Conservation (phyloP, 805 yeast genomes). For the Grigorovia jiainica region DNA sequence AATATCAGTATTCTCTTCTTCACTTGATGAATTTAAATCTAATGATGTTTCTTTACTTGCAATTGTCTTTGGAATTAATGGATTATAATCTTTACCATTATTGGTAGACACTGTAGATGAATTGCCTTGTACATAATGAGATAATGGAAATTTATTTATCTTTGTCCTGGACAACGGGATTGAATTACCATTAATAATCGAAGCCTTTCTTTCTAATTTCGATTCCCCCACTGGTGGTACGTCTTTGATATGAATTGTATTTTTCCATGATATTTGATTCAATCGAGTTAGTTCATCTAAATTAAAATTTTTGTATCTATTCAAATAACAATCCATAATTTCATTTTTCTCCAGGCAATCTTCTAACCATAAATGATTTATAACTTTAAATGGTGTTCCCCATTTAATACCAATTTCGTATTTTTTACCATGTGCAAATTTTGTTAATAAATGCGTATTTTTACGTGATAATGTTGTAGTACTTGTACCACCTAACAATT, state of each 20-base stretch:
- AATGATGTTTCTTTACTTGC: too few species aligned
- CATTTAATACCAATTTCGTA: constrained; percentile 65
- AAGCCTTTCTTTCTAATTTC: too few species aligned
- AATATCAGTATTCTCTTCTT: too few species aligned
- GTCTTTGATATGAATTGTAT: neutral
- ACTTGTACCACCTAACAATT: constrained; percentile 65
- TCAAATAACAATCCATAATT: constrained; percentile 1
- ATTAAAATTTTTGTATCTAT: constrained; percentile 3
- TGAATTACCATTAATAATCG: too few species aligned
- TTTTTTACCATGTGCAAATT: constrained; percentile 61
- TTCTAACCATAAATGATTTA: constrained; percentile 86
- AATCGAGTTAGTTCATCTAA: constrained; percentile 9
- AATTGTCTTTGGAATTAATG: too few species aligned
- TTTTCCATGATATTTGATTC: constrained; percentile 7
- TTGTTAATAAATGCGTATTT: constrained; percentile 67
- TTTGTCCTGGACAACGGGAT: too few species aligned
- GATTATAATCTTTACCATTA: too few species aligned
- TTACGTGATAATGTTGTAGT: constrained; percentile 53
- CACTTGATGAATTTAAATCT: too few species aligned
- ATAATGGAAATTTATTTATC: too few species aligned
- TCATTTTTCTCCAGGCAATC: constrained; percentile 42
- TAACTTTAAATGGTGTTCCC: constrained; percentile 37
- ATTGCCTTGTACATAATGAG: too few species aligned
- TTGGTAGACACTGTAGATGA: too few species aligned
- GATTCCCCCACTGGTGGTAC: constrained; percentile 1